Base-by-base conservation (phyloP, 345 rosid species). In the Eucalyptus regnans region DNA sequence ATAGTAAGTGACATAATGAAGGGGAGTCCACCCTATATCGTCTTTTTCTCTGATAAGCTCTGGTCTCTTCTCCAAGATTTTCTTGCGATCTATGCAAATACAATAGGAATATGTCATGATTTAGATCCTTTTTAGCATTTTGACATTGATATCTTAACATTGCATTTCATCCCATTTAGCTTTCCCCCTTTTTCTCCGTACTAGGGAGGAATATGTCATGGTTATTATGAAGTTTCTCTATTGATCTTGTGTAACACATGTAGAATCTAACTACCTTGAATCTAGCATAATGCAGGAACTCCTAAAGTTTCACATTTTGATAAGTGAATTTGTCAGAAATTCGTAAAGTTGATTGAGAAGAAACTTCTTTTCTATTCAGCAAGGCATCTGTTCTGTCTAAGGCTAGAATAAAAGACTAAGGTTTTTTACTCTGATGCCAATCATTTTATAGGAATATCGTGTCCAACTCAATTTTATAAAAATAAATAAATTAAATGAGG, bases 401-500 rank as follows among this genome's bases (percentile, higher is more conserved):
- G 60, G 60, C 60, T 56, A 22, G 27, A 8, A 8, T 56, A 56
- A 22, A 56, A 56, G 11, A 22, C 7, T 1, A 25, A 0, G 66
- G 3, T 27, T 25, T 60, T 58, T 1, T 9, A 58, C 7, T 60
- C 1, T 1, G 14, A 60, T 60, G 31, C 31, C 66, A 60, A 27
- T 60, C 66, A 60, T 60, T 60, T 10, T 54, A 54, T 0, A 4
- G 0, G 12, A 9, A 11, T 25, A 60, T 60, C 7, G 0, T 60
- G 66, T 4, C 66, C 66, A 27, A 11, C 15, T 60, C 66, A 58
- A 51, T 14, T 10, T 60, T 27, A 60, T 60, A 25, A 54, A 58
- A 18, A n/a, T n/a, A 11, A 58, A 4, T 10, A 4, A 58, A 23
- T 0, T 60, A 4, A 60, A 60, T 25, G 66, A 11, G 66, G 66